Evolutionary conservation across 495 filamentous ascomycete species (phyloP), one percentile per base, ranked within the genome.

Genomic region (Aspergillus taichungensis): DNA sequence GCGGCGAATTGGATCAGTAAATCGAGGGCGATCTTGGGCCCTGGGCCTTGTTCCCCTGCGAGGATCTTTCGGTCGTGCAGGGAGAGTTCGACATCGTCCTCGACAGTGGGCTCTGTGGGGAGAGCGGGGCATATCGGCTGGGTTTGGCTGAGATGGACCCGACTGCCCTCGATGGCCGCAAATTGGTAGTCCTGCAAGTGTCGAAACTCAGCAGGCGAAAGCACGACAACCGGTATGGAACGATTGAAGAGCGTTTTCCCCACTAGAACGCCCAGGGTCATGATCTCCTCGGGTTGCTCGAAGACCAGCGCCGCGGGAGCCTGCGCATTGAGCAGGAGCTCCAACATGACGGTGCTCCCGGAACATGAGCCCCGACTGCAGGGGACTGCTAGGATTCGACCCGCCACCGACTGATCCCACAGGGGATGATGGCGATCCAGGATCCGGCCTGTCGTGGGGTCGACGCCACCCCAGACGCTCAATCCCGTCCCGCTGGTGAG

Each of bases 391-490:
- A 67, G 52, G 7, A 67, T 39, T 3, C 45, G 46, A 14, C 48
- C 52, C 2, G 45, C 35, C 0, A 64, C 32, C 5, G 33, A 46
- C 30, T 54, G 29, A 5, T 55, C 63, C 13, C 35, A 30, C 13
- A 66, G 42, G 1, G 58, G 58, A 24, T 66, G 63, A 27, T 66
- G 63, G 8, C 42, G 46, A 27, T 66, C 63, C 34, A 64, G 52
- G 3, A 66, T 42, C 6, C 47, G 24, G 30, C 63, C 53, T 0
- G 55, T 62, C 9, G 43, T 30, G 31, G 58, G 52, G 13, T 53
- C 30, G 1, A 64, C 53, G 3, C 60, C 63, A 6, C 58, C 63
- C 63, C 63, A 64, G 54, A 66, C 63, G 39, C 63, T 66, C 8
- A 66, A 51, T 0, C 43, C 49, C 6, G 52, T n/a, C 8, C 49